Evolutionary conservation across 2,329 filamentous ascomycete species (phyloP).

Genomic region (Fusarium tjaetaba): DNA sequence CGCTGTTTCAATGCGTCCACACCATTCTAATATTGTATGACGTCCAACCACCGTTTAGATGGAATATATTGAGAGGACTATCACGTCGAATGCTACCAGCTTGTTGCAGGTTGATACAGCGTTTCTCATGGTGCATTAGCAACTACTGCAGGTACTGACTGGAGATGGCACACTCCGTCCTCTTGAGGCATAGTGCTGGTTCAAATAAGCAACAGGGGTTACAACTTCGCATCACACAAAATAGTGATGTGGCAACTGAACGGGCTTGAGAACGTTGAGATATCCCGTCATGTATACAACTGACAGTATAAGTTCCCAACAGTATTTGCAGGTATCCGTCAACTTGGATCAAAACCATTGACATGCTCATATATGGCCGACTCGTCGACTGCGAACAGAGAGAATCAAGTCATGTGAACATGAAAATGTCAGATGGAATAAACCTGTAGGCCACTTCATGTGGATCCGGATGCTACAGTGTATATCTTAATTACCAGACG

Average conservation of each 20-base stretch:
- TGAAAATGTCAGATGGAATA: background rate
- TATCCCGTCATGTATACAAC: background rate
- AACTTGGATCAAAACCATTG: background rate
- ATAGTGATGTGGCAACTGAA: background rate
- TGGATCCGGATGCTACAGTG: background rate
- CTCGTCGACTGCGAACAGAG: background rate
- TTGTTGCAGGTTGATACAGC: constrained; percentile 12
- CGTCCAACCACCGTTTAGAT: background rate
- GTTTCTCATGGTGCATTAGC: constrained; percentile 7
- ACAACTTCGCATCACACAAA: background rate
- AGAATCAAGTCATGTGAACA: background rate
- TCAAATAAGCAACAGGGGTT: background rate
- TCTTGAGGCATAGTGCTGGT: constrained; percentile 16
- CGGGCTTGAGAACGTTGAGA: background rate
- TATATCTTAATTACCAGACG: background rate
- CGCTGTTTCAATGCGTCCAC: background rate
- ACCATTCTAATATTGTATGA: background rate
- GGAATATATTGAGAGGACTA: background rate
- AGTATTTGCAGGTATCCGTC: background rate
- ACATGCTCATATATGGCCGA: background rate
- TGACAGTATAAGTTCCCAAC: background rate
- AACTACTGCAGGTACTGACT: constrained; percentile 29
- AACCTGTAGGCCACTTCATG: background rate
- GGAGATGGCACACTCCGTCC: constrained; percentile 2
- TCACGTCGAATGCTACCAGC: background rate